Conservation (phyloP, 306 rosid genomes). For the Pachyrhizus erosus region DNA sequence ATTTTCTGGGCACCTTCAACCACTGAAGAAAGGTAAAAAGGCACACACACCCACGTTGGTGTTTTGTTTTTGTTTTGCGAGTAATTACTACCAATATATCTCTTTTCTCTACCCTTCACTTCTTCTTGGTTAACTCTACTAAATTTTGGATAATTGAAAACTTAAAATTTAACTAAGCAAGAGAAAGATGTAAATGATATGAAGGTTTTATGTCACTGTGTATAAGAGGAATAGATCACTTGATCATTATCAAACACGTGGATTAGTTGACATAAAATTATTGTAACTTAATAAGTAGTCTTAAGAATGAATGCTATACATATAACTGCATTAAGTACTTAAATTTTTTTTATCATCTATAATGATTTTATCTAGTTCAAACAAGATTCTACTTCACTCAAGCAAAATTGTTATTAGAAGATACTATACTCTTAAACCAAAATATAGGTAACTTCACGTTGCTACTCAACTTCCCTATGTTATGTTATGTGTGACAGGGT, state of each 20-base stretch:
- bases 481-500: conserved; percentile 53
- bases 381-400: neutral
- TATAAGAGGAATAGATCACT: neutral
- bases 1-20: conserved; percentile 85
- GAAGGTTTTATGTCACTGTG: neutral
- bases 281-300: too few relatives aligned
- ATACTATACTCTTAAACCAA: neutral
- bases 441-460: neutral
- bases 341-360: neutral
- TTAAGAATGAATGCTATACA: too few relatives aligned
- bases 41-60: neutral
- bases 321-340: neutral
- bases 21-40: conserved; percentile 62
- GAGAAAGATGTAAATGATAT: neutral
- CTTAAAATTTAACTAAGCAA: neutral
- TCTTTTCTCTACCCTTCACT: neutral
- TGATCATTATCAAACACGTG: too few relatives aligned
- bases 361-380: too few relatives aligned
- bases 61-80: neutral
- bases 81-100: neutral
- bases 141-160: neutral
- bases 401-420: neutral
- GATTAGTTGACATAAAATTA: neutral
- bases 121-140: neutral
- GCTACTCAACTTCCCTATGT: neutral